Evolutionary conservation across 805 yeast genomes (phyloP), one percentile per base, ranked within the genome.

Genomic region (Teunomyces gatunensis): DNA sequence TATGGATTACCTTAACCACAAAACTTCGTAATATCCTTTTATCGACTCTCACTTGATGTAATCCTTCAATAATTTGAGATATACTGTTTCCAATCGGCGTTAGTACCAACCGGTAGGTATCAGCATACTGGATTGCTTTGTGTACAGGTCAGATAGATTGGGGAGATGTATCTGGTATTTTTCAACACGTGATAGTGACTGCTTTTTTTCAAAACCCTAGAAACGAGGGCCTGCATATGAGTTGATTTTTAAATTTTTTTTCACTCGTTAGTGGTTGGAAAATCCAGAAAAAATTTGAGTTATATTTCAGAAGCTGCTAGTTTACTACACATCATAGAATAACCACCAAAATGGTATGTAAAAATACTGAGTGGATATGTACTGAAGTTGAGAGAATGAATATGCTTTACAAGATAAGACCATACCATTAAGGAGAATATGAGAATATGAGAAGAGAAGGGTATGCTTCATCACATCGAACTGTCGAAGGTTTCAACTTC

Each of bases 401-500:
- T 27, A n/a, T 23, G 21, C 17, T 40, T 3, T 23, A 17, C 32
- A 23, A 28, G 11, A 28, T 11, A 27, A 13, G 18, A 17, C 5
- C 25, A 15, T 29, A 40, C 23, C 34, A 17, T 15, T 15, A 11
- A 40, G 12, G 17, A 18, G 10, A 40, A 40, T 11, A 10, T 18
- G 20, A 18, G 20, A 18, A 18, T 4, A 34, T 21, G 25, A 9
- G 6, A 18, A 17, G 37, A 21, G 11, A 21, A 27, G n/a, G 17
- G 2, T n/a, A 23, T 39, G 15, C 12, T 17, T 11, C 32, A 18
- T 23, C 77, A 74, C 87, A 87, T 68, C 81, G 83, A 77, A 83
- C 91, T 46, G 97, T 97, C 68, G 77, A 84, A 13, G 17, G 15
- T 13, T 13, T 7, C 15, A 13, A 32, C 43, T 39, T 18, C 21